Conservation (phyloP, 2,329 filamentous ascomycete species). For the Chrysoporthe deuterocubensis region DNA sequence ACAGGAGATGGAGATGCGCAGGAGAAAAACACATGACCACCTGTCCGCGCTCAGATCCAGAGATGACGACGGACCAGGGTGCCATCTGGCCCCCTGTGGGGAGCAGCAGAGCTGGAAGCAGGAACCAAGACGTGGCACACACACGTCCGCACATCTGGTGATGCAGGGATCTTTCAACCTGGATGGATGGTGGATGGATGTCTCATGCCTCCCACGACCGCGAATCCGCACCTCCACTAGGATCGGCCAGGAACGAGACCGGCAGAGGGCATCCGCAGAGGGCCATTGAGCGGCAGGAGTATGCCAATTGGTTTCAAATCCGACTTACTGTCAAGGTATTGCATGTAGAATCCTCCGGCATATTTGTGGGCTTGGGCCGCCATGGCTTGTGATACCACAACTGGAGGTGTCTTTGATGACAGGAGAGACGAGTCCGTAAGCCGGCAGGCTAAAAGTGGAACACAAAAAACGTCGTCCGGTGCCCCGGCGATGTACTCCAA, state of each 20-base stretch:
- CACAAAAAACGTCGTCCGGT: constrained; percentile 29
- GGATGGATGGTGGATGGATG: constrained; percentile 28
- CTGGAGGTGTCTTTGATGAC: not conserved
- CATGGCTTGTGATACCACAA: constrained; percentile 19
- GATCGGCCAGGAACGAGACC: constrained; percentile 6
- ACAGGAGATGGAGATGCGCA: constrained; percentile 19
- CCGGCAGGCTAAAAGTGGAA: constrained; percentile 32
- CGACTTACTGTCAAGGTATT: constrained; percentile 75
- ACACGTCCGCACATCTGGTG: constrained; percentile 11
- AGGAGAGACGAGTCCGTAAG: constrained; percentile 31
- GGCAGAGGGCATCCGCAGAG: constrained; percentile 5
- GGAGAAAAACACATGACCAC: not conserved
- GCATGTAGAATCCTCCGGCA: constrained; percentile 70
- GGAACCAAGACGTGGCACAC: constrained; percentile 18
- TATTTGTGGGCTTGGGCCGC: constrained; percentile 43
- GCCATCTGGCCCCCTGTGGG: constrained; percentile 12
- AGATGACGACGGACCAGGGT: constrained; percentile 10
- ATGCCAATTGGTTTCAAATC: constrained; percentile 31
- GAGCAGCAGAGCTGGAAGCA: constrained; percentile 21
- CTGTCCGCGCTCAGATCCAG: constrained; percentile 12
- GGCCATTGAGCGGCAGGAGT: not conserved
- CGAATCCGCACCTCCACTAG: constrained; percentile 15
- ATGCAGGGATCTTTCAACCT: constrained; percentile 22
- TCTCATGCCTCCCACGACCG: constrained; percentile 20
- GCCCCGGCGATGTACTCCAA: constrained; percentile 27